A percentile compares a stretch with the other conserved stretches of the same genome.
phyloP scores from a whole-genome alignment of 257 asterid genomes.

The Gardenia jasminoides region DNA sequence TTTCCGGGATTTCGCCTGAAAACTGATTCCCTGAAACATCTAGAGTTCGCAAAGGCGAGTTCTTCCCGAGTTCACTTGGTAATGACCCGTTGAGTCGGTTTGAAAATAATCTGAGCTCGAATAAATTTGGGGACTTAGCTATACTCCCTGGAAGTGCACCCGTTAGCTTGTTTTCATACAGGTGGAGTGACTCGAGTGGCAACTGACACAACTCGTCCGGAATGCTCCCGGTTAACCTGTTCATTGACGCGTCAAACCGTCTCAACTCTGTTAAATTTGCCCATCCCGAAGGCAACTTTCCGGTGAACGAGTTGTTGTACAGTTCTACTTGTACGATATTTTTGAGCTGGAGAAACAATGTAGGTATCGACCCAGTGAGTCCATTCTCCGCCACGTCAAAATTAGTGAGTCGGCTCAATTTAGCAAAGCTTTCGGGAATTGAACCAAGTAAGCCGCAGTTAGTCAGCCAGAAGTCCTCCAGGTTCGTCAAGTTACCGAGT shows the following conservation, averaged over 20 bases:
- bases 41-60: constrained; percentile 44
- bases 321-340: constrained; percentile 69
- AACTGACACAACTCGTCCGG: constrained; percentile 65
- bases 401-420: constrained; percentile 51
- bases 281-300: constrained; percentile 67
- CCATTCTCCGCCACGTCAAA: constrained; percentile 52
- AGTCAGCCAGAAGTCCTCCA: constrained; percentile 55
- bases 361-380: constrained; percentile 58
- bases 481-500: constrained; percentile 61
- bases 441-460: constrained; percentile 54
- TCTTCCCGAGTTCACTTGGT: constrained; percentile 69
- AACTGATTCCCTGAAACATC: constrained; percentile 58
- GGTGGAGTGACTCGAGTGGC: constrained; percentile 69
- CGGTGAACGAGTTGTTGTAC: constrained; percentile 53
- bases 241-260: constrained; percentile 64
- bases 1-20: constrained; percentile 54
- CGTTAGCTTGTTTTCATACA: constrained; percentile 51
- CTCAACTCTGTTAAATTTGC: constrained; percentile 63
- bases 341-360: constrained; percentile 39
- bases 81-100: constrained; percentile 57
- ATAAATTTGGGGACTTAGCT: constrained; percentile 52
- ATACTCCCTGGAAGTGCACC: constrained; percentile 70
- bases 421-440: constrained; percentile 50
- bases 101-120: constrained; percentile 49
- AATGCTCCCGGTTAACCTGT: constrained; percentile 55